These are phyloP conservation scores for Ophiocordyceps robertsii DNA, from an alignment of 2,329 filamentous ascomycete genomes.

Conservation along the genomic window DNA sequence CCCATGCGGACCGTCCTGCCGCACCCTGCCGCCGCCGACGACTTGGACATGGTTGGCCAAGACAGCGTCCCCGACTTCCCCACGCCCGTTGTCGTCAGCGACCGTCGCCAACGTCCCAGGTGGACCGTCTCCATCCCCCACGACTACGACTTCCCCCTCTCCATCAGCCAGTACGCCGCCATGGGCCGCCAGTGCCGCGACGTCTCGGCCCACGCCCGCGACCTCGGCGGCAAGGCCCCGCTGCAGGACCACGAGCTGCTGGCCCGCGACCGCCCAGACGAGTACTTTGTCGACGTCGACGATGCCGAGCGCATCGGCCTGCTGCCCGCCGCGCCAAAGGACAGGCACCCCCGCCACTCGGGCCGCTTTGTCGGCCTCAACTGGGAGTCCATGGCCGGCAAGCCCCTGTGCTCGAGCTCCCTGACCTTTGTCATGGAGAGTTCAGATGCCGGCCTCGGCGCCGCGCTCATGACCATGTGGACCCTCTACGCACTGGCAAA, in stretches of 20 bases:
- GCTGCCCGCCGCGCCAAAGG: conserved; percentile 30
- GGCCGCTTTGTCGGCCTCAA: conserved; percentile 35
- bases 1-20: conserved; percentile 16
- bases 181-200: conserved; percentile 57
- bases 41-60: conserved; percentile 55
- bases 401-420: conserved; percentile 51
- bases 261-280: conserved; percentile 48
- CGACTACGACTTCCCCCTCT: conserved; percentile 51
- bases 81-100: conserved; percentile 56
- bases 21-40: conserved; percentile 31
- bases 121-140: conserved; percentile 76
- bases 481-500: conserved; percentile 69
- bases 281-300: conserved; percentile 59
- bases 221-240: conserved; percentile 24
- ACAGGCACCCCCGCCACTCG: conserved; percentile 23
- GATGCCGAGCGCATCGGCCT: conserved; percentile 56
- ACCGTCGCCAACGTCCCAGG: conserved; percentile 47
- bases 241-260: conserved; percentile 30
- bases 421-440: conserved; percentile 68
- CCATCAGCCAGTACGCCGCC: conserved; percentile 50
- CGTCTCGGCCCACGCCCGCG: conserved; percentile 43
- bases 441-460: conserved; percentile 62
- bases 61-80: conserved; percentile 57
- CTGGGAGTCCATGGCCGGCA: conserved; percentile 27
- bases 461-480: conserved; percentile 68